A percentile compares a stretch with the other conserved stretches of the same genome.
Conservation (phyloP, 2,329 filamentous ascomycete species). For the Aspergillus caelatus region DNA sequence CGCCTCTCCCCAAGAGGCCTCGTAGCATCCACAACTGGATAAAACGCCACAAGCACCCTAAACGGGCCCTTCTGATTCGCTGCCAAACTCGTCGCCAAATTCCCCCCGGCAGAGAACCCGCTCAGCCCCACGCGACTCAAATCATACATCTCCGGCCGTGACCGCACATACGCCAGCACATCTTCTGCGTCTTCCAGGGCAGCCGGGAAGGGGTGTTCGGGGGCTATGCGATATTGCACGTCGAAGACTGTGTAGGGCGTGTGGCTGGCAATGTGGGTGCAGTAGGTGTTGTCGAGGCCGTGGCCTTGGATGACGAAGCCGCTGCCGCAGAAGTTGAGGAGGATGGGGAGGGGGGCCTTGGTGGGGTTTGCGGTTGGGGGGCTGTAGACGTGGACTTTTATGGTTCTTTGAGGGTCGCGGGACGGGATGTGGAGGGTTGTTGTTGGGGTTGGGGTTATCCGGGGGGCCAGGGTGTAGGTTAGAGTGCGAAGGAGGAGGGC, state of each 20-base stretch:
- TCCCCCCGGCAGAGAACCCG: constrained; percentile 48
- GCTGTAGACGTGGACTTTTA: constrained; percentile 32
- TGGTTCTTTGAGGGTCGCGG: constrained; percentile 25
- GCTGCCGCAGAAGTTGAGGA: constrained; percentile 35
- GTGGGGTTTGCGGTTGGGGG: background rate
- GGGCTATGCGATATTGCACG: constrained; percentile 41
- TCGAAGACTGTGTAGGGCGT: constrained; percentile 38
- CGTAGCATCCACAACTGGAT: constrained; percentile 28
- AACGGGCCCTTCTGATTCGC: constrained; percentile 23
- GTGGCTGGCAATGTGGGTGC: constrained; percentile 22
- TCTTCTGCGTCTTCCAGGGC: constrained; percentile 42
- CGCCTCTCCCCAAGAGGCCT: background rate
- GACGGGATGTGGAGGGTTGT: constrained; percentile 25
- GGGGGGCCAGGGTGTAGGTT: background rate
- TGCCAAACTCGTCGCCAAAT: constrained; percentile 28
- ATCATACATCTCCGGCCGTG: constrained; percentile 36
- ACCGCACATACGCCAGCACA: constrained; percentile 33
- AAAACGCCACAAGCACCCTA: constrained; percentile 33
- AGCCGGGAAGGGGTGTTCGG: constrained; percentile 43
- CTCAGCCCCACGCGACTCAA: constrained; percentile 31
- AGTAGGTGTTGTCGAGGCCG: constrained; percentile 33
- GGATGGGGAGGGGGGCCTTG: constrained; percentile 18
- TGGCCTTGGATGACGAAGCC: constrained; percentile 33
- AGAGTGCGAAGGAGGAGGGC: constrained; percentile 4
- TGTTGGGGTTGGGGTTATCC: constrained; percentile 23